These are phyloP conservation scores for Meyerozyma carpophila DNA, from an alignment of 1,139 yeast species.

Conservation along the genomic window DNA sequence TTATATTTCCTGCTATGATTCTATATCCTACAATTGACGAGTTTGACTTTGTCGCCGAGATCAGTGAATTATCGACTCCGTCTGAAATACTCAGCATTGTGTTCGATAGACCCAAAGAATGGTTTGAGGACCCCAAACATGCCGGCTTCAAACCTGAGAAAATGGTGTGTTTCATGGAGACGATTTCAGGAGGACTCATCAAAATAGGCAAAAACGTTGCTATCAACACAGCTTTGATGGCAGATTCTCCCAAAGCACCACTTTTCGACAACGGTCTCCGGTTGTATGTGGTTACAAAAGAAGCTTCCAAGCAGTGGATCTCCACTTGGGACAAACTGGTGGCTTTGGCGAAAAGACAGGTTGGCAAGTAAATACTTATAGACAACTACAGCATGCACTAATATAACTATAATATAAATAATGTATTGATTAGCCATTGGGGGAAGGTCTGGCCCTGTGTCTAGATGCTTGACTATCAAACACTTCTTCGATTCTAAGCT, in stretches of 20 bases:
- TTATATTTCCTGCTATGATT: constrained; percentile 74
- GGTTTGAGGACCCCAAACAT: constrained; percentile 66
- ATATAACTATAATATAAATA: background rate
- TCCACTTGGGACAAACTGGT: constrained; percentile 60
- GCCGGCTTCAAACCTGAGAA: constrained; percentile 52
- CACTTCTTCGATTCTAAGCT: constrained; percentile 62
- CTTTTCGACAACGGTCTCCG: constrained; percentile 71
- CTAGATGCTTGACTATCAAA: constrained; percentile 48
- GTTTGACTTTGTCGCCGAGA: constrained; percentile 73
- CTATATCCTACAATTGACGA: constrained; percentile 82
- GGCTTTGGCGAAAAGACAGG: constrained; percentile 47
- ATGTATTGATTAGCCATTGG: constrained; percentile 17
- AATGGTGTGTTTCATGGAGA: constrained; percentile 76
- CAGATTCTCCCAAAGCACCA: constrained; percentile 64
- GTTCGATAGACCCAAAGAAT: constrained; percentile 61
- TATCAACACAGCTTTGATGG: constrained; percentile 58
- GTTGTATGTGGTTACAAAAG: constrained; percentile 76
- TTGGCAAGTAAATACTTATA: background rate
- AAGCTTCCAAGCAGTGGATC: constrained; percentile 61
- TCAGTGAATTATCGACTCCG: constrained; percentile 66
- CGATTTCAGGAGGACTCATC: constrained; percentile 76
- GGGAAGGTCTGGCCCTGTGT: constrained; percentile 55
- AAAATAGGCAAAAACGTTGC: constrained; percentile 78
- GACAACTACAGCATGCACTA: background rate
- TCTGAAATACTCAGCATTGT: constrained; percentile 50